phyloP scores from a whole-genome alignment of 2,329 filamentous ascomycete genomes.

The Penicillium sp. region DNA sequence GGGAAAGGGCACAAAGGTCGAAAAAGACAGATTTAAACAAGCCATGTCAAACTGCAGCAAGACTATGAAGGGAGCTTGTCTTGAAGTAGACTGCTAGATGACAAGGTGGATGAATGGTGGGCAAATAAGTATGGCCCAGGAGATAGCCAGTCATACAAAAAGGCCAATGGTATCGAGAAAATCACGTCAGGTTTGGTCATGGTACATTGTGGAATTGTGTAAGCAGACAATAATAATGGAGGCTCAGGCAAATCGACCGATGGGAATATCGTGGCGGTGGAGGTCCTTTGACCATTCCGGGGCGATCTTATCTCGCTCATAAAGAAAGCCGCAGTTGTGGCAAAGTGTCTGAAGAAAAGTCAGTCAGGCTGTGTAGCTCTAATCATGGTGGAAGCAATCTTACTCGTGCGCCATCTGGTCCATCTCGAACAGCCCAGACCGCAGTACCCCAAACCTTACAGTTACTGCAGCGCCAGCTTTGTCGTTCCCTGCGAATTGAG shows the following conservation, averaged over 20 bases:
- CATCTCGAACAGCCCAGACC: slow-evolving; percentile 93
- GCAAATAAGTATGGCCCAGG: too few species aligned
- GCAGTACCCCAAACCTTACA: slow-evolving; percentile 84
- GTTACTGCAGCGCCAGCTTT: slow-evolving; percentile 82
- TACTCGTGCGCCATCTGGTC: slow-evolving; percentile 78
- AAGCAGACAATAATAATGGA: slow-evolving; percentile 1
- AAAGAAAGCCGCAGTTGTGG: slow-evolving; percentile 87
- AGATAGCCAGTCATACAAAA: too few species aligned
- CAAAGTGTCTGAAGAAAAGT: slow-evolving; percentile 66
- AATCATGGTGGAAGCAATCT: slow-evolving; percentile 35
- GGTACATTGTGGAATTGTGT: slow-evolving; percentile 1
- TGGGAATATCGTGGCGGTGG: slow-evolving; percentile 51
- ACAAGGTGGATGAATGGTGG: too few species aligned
- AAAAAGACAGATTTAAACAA: too few species aligned
- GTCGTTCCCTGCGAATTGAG: slow-evolving; percentile 61
- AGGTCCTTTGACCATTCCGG: slow-evolving; percentile 73
- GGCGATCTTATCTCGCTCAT: slow-evolving; percentile 79
- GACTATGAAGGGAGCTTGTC: too few species aligned
- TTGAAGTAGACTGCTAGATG: too few species aligned
- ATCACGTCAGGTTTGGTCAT: slow-evolving; percentile 1
- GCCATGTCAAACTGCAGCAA: too few species aligned
- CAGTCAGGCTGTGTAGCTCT: slow-evolving; percentile 7
- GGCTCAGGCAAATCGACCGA: slow-evolving; percentile 32
- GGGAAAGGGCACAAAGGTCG: too few species aligned
- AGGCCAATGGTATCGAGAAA: too few species aligned